Evolutionary conservation across 345 rosid genomes (phyloP).

Genomic region (Eucalyptus sideroxylon): DNA sequence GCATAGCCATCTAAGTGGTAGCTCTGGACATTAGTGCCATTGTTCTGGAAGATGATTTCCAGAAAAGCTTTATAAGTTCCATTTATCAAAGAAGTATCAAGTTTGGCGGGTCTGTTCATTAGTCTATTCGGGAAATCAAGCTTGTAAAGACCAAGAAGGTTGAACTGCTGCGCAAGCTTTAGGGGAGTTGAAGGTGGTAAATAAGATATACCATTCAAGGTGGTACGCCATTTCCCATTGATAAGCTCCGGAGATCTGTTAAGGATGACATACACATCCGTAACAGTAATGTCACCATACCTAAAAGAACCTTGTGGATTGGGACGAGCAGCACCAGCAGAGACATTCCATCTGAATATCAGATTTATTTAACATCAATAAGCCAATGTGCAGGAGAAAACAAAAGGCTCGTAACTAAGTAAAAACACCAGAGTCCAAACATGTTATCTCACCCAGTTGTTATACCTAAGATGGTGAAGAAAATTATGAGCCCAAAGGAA

Average conservation of each 20-base stretch:
- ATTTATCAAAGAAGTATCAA: conserved; percentile 83
- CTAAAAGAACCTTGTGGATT: conserved; percentile 94
- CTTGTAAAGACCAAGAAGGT: conserved; percentile 74
- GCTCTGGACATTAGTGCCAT: conserved; percentile 59
- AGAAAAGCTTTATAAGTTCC: conserved; percentile 80
- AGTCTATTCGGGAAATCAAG: conserved; percentile 71
- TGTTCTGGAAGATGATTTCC: conserved; percentile 91
- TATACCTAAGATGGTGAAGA: background rate
- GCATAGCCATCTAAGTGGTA: conserved; percentile 96
- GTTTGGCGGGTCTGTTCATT: conserved; percentile 64
- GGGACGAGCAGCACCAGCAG: conserved; percentile 92
- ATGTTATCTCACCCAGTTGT: background rate
- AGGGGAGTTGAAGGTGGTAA: conserved; percentile 77
- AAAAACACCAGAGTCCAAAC: background rate
- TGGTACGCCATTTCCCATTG: conserved; percentile 44
- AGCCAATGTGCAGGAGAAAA: background rate
- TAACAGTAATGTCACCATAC: conserved; percentile 78
- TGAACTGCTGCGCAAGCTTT: conserved; percentile 78
- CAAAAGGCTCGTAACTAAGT: background rate
- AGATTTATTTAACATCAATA: background rate
- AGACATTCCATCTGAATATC: conserved; percentile 60
- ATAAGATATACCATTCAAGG: conserved; percentile 83
- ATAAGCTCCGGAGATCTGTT: conserved; percentile 68
- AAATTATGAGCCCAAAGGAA: background rate
- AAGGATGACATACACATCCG: conserved; percentile 68